Evolutionary conservation across 306 rosid species (phyloP).

Genomic region (Fragaria iinumae): DNA sequence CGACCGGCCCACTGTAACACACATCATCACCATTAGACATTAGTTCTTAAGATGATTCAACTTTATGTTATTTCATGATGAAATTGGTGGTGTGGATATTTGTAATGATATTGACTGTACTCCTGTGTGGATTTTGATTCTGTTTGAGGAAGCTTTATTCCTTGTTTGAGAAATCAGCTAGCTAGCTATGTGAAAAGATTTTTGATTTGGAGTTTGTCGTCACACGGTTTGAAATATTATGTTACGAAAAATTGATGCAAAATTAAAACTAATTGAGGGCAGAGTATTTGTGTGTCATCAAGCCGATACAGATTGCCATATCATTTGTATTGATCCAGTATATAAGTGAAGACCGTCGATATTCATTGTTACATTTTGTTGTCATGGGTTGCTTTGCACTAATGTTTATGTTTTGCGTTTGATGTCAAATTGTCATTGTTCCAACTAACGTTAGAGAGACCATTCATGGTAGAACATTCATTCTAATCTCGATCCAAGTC

Average conservation of each 20-base stretch:
- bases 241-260: background rate
- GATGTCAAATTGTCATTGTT: background rate
- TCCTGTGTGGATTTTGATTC: background rate
- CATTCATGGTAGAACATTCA: background rate
- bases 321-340: background rate
- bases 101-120: background rate
- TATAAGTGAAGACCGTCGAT: background rate
- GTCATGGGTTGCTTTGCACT: background rate
- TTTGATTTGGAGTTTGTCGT: background rate
- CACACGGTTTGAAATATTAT: background rate
- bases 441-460: background rate
- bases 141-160: background rate
- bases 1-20: conserved; percentile 24
- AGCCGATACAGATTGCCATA: background rate
- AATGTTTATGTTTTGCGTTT: background rate
- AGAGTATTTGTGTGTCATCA: background rate
- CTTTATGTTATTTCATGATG: conserved; percentile 12
- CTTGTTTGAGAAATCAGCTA: background rate
- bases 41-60: conserved; percentile 13
- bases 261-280: too few species aligned
- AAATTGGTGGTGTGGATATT: background rate
- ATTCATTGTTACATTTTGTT: background rate
- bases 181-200: background rate
- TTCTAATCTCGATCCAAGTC: too few species aligned
- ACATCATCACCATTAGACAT: background rate